Conservation (phyloP, 1,284 basidiomycete genomes). For the Ustilago sp. region DNA sequence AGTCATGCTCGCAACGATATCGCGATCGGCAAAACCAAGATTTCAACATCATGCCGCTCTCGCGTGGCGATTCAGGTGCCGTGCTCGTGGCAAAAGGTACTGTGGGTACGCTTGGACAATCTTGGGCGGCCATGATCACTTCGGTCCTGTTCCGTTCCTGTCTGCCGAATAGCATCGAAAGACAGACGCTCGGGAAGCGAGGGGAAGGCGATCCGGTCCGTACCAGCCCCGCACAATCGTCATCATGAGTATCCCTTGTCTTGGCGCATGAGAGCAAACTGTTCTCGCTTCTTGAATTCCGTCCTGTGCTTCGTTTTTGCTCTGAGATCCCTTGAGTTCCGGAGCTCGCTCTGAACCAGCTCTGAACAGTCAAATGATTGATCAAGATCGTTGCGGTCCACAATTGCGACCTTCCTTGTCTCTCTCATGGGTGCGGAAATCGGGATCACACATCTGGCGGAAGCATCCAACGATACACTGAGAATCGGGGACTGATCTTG, state of each 20-base stretch:
- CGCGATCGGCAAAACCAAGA: no score
- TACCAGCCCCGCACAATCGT: background rate
- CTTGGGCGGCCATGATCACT: background rate
- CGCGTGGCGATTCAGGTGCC: background rate
- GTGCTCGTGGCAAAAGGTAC: background rate
- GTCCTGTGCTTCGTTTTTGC: background rate
- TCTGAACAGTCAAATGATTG: no score
- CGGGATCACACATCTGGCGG: no score
- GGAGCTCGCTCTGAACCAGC: no score
- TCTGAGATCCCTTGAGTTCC: no score
- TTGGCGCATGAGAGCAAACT: background rate
- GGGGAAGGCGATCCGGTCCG: background rate
- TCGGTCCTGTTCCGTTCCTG: background rate
- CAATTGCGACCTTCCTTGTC: no score
- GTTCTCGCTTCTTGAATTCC: background rate
- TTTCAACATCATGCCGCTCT: no score
- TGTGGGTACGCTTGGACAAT: background rate
- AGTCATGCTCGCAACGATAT: no score
- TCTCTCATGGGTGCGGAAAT: no score
- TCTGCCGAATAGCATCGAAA: background rate
- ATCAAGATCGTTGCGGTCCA: no score
- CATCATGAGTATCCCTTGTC: background rate
- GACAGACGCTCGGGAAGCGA: background rate
- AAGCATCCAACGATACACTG: no score
- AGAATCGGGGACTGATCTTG: no score